Percentiles rank a stretch among this genome's conserved stretches.
Evolutionary conservation across 306 rosid species (phyloP).

Genomic region (Fragaria ananassa): DNA sequence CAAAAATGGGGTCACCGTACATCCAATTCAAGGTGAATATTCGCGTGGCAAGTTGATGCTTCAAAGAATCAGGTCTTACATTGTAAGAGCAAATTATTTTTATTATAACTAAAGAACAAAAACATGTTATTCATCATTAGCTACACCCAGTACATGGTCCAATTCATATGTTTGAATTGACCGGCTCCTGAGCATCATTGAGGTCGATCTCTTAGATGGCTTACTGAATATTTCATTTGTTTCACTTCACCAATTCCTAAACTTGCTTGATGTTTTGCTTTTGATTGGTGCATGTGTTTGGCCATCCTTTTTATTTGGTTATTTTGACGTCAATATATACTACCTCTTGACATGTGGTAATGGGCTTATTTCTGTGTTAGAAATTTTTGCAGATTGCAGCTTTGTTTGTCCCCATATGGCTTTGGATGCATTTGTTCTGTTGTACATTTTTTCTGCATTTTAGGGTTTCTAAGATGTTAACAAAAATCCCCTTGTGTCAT

Average conservation of each 20-base stretch:
- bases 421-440: background rate
- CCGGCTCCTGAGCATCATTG: background rate
- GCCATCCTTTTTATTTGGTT: background rate
- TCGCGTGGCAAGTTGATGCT: constrained; percentile 96
- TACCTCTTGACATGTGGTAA: background rate
- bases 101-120: constrained; percentile 31
- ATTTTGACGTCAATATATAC: background rate
- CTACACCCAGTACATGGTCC: background rate
- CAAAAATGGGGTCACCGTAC: constrained; percentile 56
- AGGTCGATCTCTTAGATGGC: background rate
- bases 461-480: background rate
- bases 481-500: background rate
- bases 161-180: background rate
- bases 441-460: background rate
- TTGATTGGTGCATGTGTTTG: background rate
- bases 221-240: background rate
- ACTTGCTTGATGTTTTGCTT: background rate
- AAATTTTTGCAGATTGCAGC: background rate
- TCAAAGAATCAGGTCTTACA: constrained; percentile 99
- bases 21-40: constrained; percentile 84
- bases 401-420: background rate
- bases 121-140: constrained; percentile 17
- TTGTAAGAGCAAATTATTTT: constrained; percentile 69
- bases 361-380: background rate
- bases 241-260: background rate